Percentiles rank a stretch among this genome's conserved stretches.
Conservation (phyloP, 2,329 filamentous ascomycete genomes). For the Cladorrhinum sp. region DNA sequence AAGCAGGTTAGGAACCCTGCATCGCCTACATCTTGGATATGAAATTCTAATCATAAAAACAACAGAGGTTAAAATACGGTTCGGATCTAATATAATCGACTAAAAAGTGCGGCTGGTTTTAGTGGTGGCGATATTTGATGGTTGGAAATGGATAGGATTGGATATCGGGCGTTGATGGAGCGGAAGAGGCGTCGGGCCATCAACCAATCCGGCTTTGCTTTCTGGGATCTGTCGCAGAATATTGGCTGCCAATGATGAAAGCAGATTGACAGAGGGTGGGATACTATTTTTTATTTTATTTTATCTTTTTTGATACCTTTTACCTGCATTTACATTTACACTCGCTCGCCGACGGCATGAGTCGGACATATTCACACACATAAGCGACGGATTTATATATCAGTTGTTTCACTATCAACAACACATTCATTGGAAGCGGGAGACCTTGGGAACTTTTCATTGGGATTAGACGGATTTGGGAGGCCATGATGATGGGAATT, state of each 20-base stretch:
- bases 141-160: background rate
- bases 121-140: background rate
- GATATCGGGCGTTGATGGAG: background rate
- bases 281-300: background rate
- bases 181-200: background rate
- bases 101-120: background rate
- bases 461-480: background rate
- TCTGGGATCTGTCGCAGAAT: background rate
- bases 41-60: background rate
- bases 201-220: background rate
- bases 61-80: background rate
- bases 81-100: background rate
- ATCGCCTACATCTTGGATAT: conserved; percentile 19
- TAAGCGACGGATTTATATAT: background rate
- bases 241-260: background rate
- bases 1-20: conserved; percentile 13
- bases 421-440: background rate
- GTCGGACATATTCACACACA: too few relatives aligned
- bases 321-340: background rate
- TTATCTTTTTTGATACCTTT: background rate
- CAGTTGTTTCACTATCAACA: background rate
- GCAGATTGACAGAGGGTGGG: background rate
- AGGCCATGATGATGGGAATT: background rate
- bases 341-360: too few relatives aligned
- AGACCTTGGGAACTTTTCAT: too few relatives aligned